Evolutionary conservation across 768 basidiomycete genomes (phyloP), one percentile per base, ranked within the genome.

Genomic region (Royoungia palumana): DNA sequence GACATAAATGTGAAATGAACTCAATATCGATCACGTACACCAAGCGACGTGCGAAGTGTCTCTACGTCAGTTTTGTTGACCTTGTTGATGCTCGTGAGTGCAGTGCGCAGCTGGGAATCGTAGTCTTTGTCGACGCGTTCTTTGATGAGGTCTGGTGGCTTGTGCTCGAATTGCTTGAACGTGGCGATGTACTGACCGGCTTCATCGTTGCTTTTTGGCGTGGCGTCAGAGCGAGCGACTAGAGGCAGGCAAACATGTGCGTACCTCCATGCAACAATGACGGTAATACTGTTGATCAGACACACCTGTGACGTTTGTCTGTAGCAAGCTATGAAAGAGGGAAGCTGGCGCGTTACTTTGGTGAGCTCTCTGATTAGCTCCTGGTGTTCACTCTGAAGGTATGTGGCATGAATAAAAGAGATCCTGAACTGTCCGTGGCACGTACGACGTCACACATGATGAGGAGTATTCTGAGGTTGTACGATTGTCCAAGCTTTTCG

Each of bases 51-150:
- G 19, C 89, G 81, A 35, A 99, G 73, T 4, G 95, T 98, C 69
- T 91, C 84, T 2, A 94, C 92, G 59, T 99, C 96, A 4, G 95
- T 98, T 75, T 95, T 96, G 70, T 98, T 98, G 53, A 99, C 91
- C 57, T 89, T 92, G 62, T 81, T 87, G 59, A 98, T 89, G 55
- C 81, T 83, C 2, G 95, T 98, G 22, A 99, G 74, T 1, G 89
- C 79, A 17, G 82, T 80, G 47, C 88, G 87, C 13, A 98, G 67
- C 59, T 93, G 78, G 8, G 92, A 82, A 54, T 77, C 71, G 61
- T 96, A 92, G 59, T 91, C 87, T 56, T 94, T 91, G 66, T 96
- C 93, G 24, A 89, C 75, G 37, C 92, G 86, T 64, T 98, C 96
- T 66, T 94, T 95, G 72, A 99, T 94, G 61, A 94, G 74, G 62